A percentile compares a stretch with the other conserved stretches of the same genome.
Conservation (phyloP, 306 rosid genomes). For the Citrullus mucosospermus region DNA sequence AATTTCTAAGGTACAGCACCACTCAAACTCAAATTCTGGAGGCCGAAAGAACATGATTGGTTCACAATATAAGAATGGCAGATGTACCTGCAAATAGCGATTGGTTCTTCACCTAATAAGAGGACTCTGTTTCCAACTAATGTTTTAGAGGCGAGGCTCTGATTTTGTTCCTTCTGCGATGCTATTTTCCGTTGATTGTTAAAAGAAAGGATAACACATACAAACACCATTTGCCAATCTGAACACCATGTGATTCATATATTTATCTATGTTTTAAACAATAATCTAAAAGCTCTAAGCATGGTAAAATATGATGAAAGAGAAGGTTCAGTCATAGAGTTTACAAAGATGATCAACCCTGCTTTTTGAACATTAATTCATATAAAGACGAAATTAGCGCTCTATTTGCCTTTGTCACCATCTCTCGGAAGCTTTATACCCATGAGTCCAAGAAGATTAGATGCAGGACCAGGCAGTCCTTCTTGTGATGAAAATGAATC, state of each 20-base stretch:
- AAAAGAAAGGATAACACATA: background rate
- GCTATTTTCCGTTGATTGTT: background rate
- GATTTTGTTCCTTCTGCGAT: background rate
- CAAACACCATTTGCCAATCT: background rate
- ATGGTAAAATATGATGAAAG: background rate
- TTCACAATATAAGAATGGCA: background rate
- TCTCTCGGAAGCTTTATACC: slow-evolving; percentile 76
- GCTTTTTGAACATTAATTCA: background rate
- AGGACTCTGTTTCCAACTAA: background rate
- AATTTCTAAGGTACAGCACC: background rate
- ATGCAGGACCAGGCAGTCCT: slow-evolving; percentile 99
- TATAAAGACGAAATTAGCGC: background rate
- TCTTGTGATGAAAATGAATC: slow-evolving; percentile 91
- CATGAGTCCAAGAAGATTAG: slow-evolving; percentile 89
- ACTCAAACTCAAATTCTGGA: background rate
- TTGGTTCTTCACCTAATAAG: background rate
- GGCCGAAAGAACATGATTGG: background rate
- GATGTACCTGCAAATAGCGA: background rate
- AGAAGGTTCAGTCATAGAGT: background rate
- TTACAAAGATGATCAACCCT: background rate
- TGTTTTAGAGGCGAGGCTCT: background rate
- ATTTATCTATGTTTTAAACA: background rate
- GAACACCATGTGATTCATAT: background rate
- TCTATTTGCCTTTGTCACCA: slow-evolving; percentile 44
- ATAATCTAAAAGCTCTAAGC: background rate